Evolutionary conservation across 176 grass and related monocot genomes (phyloP), one percentile per base, ranked within the genome.

Genomic region (Thalia dealbata): DNA sequence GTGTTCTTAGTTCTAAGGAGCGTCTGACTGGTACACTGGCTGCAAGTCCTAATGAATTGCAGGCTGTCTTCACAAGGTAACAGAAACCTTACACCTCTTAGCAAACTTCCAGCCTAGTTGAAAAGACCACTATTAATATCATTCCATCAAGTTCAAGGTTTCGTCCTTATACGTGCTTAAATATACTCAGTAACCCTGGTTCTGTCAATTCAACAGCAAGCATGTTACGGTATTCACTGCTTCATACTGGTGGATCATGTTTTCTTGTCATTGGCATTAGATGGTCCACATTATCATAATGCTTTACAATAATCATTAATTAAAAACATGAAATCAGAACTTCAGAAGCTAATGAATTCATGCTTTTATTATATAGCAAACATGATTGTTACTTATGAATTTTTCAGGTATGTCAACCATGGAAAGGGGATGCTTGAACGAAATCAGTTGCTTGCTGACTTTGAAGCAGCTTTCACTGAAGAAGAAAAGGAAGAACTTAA

Each of bases 351-450:
- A 3, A 61, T 42, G 16, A 16, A 27, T 24, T 62, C 1, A 75
- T 22, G 54, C 18, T 54, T 30, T 56, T 21, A 19, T 55, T 14
- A 11, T 11, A 14, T 24, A 24, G 2, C n/a, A 11, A 14, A 21
- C 50, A 21, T 26, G 24, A 23, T 65, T 9, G 35, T 25, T 59
- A 14, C 21, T 52, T 52, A 10, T 16, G 14, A 26, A 18, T 9
- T 67, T 58, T 15, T 32, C 35, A 78, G 95, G 76, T 99, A 88
- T 88, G 87, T 99, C 77, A 80, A 91, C 78, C 84, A 91, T 30
- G 95, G 90, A 73, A 92, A 91, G 55, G 95, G 95, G 83, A 99
- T 99, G 95, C 85, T 99, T 35, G 83, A 93, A 74, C 95, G 85
- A 28, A 87, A 99, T 84, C 85, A 93, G 64, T 73, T 99, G 66